phyloP scores from a whole-genome alignment of 2,329 filamentous ascomycete genomes.

The Xylariaceae sp. region DNA sequence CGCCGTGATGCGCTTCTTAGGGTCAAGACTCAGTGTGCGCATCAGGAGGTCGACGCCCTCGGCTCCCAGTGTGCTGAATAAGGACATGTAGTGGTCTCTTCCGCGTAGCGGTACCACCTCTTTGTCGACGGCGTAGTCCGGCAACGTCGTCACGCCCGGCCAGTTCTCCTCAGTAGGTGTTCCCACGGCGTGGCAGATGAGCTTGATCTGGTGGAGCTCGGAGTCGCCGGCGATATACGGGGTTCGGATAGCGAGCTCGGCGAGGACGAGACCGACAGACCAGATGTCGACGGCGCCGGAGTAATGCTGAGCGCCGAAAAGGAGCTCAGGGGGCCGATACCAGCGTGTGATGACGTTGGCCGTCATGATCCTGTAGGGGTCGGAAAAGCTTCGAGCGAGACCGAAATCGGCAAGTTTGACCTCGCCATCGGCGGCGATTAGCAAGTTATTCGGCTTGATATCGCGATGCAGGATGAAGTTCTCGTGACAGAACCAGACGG shows the following conservation, averaged over 20 bases:
- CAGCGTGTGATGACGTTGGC: constrained; percentile 92
- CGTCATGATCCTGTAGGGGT: constrained; percentile 86
- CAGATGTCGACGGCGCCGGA: constrained; percentile 88
- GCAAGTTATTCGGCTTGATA: constrained; percentile 97
- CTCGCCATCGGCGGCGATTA: constrained; percentile 88
- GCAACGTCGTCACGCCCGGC: constrained; percentile 80
- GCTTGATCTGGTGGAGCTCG: constrained; percentile 78
- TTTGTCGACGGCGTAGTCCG: constrained; percentile 70
- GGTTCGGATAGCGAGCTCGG: constrained; percentile 76
- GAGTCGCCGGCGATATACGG: constrained; percentile 80
- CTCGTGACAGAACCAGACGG: constrained; percentile 94
- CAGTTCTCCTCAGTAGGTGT: constrained; percentile 92
- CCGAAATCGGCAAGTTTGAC: constrained; percentile 98
- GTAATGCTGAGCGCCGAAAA: constrained; percentile 87
- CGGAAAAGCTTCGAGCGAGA: constrained; percentile 81
- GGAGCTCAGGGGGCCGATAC: constrained; percentile 91
- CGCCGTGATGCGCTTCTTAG: constrained; percentile 75
- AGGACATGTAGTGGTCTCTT: constrained; percentile 65
- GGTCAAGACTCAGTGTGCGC: constrained; percentile 78
- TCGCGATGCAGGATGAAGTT: constrained; percentile 92
- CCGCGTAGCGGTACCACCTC: constrained; percentile 55
- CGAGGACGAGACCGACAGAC: constrained; percentile 89
- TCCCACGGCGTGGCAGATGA: constrained; percentile 80
- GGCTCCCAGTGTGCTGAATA: constrained; percentile 74
- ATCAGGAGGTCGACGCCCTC: constrained; percentile 85